phyloP scores from a whole-genome alignment of 1,284 basidiomycete genomes.

The Rhodotorula sp. region DNA sequence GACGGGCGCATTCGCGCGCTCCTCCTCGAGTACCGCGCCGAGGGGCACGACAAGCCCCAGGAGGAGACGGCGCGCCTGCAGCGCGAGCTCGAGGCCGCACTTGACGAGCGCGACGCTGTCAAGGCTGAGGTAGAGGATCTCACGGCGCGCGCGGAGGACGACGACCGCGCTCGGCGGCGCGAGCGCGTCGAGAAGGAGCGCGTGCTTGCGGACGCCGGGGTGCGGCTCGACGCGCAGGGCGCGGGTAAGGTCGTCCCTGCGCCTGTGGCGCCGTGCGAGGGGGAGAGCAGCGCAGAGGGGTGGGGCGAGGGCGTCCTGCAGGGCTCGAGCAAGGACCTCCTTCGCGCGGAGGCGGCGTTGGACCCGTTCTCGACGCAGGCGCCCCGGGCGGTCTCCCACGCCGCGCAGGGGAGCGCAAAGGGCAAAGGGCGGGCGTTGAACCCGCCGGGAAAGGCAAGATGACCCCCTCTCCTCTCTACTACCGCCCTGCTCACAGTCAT shows the following conservation, averaged over 20 bases:
- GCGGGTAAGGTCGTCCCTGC: neutral
- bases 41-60: neutral
- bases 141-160: slow-evolving; percentile 12
- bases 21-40: slow-evolving; percentile 28
- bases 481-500: neutral
- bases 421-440: slow-evolving; percentile 28
- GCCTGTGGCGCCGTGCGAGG: too few relatives aligned
- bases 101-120: slow-evolving; percentile 23
- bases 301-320: slow-evolving; percentile 12
- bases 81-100: slow-evolving; percentile 14
- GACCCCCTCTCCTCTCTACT: neutral
- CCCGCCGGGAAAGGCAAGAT: slow-evolving; percentile 18
- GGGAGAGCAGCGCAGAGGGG: too few relatives aligned
- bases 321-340: slow-evolving; percentile 30
- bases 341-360: neutral
- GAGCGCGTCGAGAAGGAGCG: slow-evolving; percentile 10
- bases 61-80: slow-evolving; percentile 9
- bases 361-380: slow-evolving; percentile 38
- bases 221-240: neutral
- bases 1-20: slow-evolving; percentile 18
- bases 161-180: slow-evolving; percentile 1
- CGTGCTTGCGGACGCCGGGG: neutral
- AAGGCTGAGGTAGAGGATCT: slow-evolving; percentile 25
- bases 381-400: slow-evolving; percentile 21
- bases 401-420: slow-evolving; percentile 14